Evolutionary conservation across 495 filamentous ascomycete genomes (phyloP).

Genomic region (Talaromyces nanjingensis): DNA sequence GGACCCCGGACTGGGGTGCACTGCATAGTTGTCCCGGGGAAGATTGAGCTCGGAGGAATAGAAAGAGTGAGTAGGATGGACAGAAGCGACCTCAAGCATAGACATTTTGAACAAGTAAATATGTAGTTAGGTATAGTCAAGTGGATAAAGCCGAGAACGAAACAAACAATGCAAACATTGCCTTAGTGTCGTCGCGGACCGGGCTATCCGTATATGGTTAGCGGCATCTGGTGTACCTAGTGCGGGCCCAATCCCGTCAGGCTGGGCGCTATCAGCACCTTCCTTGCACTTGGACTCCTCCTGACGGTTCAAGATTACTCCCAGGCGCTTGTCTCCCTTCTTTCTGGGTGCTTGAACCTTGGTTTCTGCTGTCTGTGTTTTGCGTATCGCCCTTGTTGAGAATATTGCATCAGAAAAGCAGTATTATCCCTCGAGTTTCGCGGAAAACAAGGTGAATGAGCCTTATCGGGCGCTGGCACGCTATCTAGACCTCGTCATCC

Average conservation of each 20-base stretch:
- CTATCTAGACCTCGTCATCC: not conserved
- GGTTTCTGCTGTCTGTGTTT: not conserved
- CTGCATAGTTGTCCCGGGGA: no score
- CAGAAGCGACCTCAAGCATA: no score
- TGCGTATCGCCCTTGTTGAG: not conserved
- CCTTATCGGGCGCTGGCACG: not conserved
- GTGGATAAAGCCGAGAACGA: no score
- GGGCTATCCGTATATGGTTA: no score
- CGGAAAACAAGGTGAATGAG: not conserved
- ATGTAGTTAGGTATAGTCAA: no score
- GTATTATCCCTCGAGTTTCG: not conserved
- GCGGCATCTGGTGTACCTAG: not conserved
- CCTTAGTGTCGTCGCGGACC: no score
- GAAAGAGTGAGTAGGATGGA: no score
- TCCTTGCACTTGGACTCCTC: not conserved
- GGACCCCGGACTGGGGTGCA: no score
- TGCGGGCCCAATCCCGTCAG: not conserved
- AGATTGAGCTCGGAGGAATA: no score
- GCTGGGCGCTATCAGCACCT: not conserved
- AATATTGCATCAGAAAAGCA: not conserved
- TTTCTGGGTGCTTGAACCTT: not conserved
- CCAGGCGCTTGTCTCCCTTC: not conserved
- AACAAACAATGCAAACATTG: no score
- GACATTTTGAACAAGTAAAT: no score
- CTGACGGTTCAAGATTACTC: not conserved